Percentiles rank a stretch among this genome's conserved stretches.
Evolutionary conservation across 2,329 filamentous ascomycete species (phyloP).

Genomic region (Epichloe aotearoae): DNA sequence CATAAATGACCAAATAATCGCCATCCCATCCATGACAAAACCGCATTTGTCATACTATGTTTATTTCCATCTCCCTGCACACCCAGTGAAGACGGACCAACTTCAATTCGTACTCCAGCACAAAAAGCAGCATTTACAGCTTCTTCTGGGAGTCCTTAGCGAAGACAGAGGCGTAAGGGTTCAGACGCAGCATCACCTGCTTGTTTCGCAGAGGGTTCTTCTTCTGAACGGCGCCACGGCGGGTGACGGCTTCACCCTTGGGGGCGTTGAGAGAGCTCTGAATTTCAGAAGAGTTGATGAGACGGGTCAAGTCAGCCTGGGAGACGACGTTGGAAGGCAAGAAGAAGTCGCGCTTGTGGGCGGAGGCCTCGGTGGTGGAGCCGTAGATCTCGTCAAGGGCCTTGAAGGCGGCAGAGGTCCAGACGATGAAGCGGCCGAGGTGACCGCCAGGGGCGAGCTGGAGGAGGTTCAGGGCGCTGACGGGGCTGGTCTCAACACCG

Average conservation of each 20-base stretch:
- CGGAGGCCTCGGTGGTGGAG: conserved; percentile 74
- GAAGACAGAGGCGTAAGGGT: conserved; percentile 92
- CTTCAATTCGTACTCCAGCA: not conserved
- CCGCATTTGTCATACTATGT: not conserved
- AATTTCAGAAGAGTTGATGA: conserved; percentile 99
- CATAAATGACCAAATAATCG: not conserved
- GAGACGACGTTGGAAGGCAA: conserved; percentile 84
- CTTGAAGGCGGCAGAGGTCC: conserved; percentile 94
- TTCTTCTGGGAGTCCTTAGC: conserved; percentile 47
- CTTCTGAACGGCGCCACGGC: conserved; percentile 90
- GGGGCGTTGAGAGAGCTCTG: conserved; percentile 89
- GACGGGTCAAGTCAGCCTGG: conserved; percentile 88
- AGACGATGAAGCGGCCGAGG: conserved; percentile 97
- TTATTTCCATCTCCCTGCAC: conserved; percentile 19
- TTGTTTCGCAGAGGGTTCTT: conserved; percentile 99
- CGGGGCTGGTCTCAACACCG: conserved; percentile 91
- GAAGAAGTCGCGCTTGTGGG: conserved; percentile 98
- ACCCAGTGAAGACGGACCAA: conserved; percentile 21
- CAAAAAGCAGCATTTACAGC: conserved; percentile 13
- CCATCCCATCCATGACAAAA: not conserved
- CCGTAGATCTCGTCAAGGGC: conserved; percentile 96
- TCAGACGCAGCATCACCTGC: conserved; percentile 95
- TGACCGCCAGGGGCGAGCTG: conserved; percentile 98
- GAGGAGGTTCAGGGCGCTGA: conserved; percentile 93
- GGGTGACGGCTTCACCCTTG: conserved; percentile 80